Conservation (phyloP, 176 grass and related monocot species). For the Avena atlantica region DNA sequence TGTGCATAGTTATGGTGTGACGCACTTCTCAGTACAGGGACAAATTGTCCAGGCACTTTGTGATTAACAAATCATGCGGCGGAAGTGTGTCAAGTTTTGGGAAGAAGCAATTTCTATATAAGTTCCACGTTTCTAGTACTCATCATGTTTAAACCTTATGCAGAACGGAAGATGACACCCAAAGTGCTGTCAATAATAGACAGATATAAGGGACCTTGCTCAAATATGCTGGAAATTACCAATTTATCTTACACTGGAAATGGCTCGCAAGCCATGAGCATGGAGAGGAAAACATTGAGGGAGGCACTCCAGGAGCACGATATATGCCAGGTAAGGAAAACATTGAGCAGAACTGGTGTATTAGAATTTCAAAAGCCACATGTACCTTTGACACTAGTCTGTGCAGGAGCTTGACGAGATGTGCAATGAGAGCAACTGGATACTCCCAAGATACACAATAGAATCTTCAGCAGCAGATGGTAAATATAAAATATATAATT, state of each 20-base stretch:
- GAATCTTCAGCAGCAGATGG: conserved; percentile 51
- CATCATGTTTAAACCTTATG: conserved; percentile 29
- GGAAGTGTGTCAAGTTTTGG: background rate
- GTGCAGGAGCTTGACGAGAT: conserved; percentile 60
- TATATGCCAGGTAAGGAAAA: conserved; percentile 51
- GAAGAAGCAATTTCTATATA: background rate
- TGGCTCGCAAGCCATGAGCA: conserved; percentile 28
- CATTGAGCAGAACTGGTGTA: background rate
- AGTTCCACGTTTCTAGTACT: background rate
- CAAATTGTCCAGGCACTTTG: background rate
- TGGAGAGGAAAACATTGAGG: conserved; percentile 54
- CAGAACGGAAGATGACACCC: conserved; percentile 40
- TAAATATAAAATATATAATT: conserved; percentile 36
- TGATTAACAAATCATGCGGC: no score
- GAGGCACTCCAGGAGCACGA: conserved; percentile 44
- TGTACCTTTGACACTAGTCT: conserved; percentile 28
- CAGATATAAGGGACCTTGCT: conserved; percentile 34
- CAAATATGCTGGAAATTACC: conserved; percentile 17
- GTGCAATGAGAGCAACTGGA: conserved; percentile 57
- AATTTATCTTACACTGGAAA: conserved; percentile 39
- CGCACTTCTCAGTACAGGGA: background rate
- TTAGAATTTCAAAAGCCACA: background rate
- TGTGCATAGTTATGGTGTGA: background rate
- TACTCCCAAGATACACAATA: conserved; percentile 54
- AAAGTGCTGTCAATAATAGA: conserved; percentile 44